Conservation (phyloP, 2,329 filamentous ascomycete genomes). For the Alternaria gaisen region DNA sequence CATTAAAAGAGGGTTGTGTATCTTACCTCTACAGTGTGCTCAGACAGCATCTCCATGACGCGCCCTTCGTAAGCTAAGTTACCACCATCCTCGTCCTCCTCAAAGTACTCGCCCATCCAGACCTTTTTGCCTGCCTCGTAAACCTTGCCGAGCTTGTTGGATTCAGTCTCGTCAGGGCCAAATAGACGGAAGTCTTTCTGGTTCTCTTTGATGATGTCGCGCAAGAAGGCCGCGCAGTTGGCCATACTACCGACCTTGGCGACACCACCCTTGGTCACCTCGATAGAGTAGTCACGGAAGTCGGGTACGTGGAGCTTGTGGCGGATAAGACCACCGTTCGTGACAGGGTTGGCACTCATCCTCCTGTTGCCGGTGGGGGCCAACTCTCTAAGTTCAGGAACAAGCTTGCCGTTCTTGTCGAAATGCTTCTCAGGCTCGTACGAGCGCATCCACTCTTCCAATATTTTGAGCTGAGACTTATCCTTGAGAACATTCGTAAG, state of each 20-base stretch:
- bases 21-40: constrained; percentile 75
- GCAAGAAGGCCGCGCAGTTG: constrained; percentile 73
- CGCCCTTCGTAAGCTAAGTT: constrained; percentile 74
- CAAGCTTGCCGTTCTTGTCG: constrained; percentile 68
- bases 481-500: constrained; percentile 75
- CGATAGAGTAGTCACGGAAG: constrained; percentile 72
- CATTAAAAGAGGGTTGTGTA: background rate
- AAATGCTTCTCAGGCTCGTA: constrained; percentile 80
- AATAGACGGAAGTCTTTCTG: constrained; percentile 76
- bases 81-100: constrained; percentile 77
- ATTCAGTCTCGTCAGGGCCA: constrained; percentile 82
- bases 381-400: constrained; percentile 69
- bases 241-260: constrained; percentile 70
- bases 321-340: constrained; percentile 73
- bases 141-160: constrained; percentile 77
- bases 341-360: constrained; percentile 80
- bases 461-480: constrained; percentile 69
- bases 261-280: constrained; percentile 68
- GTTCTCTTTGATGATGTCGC: constrained; percentile 73
- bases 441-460: constrained; percentile 80
- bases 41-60: constrained; percentile 86
- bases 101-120: constrained; percentile 81
- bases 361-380: constrained; percentile 71
- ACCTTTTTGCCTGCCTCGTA: constrained; percentile 81
- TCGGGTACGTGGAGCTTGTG: constrained; percentile 74